Evolutionary conservation across 169 alveolate species (phyloP).

Genomic region (Prorocentrum cordatum): DNA sequence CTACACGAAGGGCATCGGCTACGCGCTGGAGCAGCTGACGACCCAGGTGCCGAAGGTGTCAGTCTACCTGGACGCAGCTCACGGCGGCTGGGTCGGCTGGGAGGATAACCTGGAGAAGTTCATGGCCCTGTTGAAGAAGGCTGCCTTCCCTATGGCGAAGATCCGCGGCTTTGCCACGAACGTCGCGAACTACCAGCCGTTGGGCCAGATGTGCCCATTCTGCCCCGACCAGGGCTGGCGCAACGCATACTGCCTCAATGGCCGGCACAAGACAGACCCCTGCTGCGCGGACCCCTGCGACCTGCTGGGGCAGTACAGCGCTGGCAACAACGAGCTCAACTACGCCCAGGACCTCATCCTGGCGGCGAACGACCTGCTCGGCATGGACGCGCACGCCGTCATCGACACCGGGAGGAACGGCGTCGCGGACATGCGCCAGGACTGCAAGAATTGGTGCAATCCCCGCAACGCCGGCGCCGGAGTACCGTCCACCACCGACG

Average conservation of each 20-base stretch:
- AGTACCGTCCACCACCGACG: neutral
- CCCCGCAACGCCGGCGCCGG: conserved; percentile 18
- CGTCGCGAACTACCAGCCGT: neutral
- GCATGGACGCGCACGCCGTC: conserved; percentile 34
- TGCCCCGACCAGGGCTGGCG: neutral
- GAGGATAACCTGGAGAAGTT: conserved; percentile 20
- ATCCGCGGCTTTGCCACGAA: conserved; percentile 49
- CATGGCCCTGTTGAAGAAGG: neutral
- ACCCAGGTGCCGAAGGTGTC: conserved; percentile 10
- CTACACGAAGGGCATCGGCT: neutral
- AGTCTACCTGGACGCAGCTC: conserved; percentile 42
- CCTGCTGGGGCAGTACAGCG: conserved; percentile 8
- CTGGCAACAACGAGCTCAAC: conserved; percentile 21
- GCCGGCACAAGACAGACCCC: neutral
- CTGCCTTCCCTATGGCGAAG: neutral
- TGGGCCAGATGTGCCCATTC: neutral
- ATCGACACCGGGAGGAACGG: conserved; percentile 57
- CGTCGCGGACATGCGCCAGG: conserved; percentile 4
- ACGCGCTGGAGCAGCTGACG: neutral
- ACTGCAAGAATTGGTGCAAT: conserved; percentile 52
- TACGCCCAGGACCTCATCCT: conserved; percentile 26
- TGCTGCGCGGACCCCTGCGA: conserved; percentile 42
- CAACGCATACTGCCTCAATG: conserved; percentile 16
- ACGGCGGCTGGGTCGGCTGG: conserved; percentile 63
- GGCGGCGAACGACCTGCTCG: conserved; percentile 22